These are phyloP conservation scores for Microdochium bolleyi DNA, from an alignment of 2,329 filamentous ascomycete genomes.

Conservation along the genomic window DNA sequence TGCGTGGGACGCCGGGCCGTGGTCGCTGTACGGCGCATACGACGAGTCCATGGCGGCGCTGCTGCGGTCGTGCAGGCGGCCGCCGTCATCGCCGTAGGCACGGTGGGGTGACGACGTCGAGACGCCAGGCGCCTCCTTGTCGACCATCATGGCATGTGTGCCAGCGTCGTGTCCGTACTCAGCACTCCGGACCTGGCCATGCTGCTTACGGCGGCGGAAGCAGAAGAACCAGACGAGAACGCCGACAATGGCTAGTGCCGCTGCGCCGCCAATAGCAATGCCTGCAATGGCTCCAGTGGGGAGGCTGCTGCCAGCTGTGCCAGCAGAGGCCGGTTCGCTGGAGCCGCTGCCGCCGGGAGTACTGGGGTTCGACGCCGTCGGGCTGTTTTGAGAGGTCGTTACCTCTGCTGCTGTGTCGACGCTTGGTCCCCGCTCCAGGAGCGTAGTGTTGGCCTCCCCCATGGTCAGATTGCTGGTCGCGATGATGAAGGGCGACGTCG, in stretches of 20 bases:
- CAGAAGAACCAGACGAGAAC: conserved; percentile 32
- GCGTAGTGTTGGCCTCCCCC: too few species aligned
- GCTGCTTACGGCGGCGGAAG: conserved; percentile 28
- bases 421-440: too few species aligned
- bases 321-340: not conserved
- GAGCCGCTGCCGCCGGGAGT: not conserved
- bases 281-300: conserved; percentile 36
- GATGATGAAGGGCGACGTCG: too few species aligned
- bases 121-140: conserved; percentile 34
- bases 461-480: too few species aligned
- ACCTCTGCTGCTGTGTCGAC: too few species aligned
- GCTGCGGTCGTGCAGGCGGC: conserved; percentile 6
- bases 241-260: conserved; percentile 21
- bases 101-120: conserved; percentile 30
- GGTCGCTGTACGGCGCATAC: conserved; percentile 25
- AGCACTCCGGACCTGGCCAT: conserved; percentile 12
- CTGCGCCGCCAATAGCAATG: conserved; percentile 34
- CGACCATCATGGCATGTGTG: conserved; percentile 26
- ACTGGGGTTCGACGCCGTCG: not conserved
- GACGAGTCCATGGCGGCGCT: conserved; percentile 4
- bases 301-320: conserved; percentile 15
- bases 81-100: conserved; percentile 34
- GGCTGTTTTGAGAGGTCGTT: too few species aligned
- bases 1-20: conserved; percentile 4
- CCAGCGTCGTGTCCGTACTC: conserved; percentile 9